These are phyloP conservation scores for Podospora comata DNA, from an alignment of 495 filamentous ascomycete species.

Conservation along the genomic window DNA sequence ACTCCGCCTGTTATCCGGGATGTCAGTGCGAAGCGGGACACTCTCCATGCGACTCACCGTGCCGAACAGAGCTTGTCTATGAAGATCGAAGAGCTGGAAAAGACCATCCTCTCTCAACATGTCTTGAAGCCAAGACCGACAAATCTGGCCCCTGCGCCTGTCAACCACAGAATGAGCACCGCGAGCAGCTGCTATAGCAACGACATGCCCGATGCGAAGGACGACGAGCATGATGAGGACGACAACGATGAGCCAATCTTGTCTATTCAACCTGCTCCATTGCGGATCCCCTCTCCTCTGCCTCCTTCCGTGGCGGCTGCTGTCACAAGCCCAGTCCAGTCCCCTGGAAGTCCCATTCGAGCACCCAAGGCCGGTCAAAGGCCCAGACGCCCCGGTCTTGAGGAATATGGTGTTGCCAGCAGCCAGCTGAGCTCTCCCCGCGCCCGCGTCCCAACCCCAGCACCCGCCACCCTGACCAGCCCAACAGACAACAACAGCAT, in stretches of 20 bases:
- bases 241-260: conserved; percentile 28
- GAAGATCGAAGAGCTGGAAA: conserved; percentile 45
- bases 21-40: conserved; percentile 44
- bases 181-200: conserved; percentile 32
- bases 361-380: background rate
- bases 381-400: conserved; percentile 24
- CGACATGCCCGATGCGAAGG: conserved; percentile 18
- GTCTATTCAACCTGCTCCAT: conserved; percentile 27
- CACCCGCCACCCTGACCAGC: conserved; percentile 3
- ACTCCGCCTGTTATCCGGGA: conserved; percentile 39
- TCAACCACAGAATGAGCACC: conserved; percentile 16
- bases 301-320: background rate
- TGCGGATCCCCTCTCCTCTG: conserved; percentile 20
- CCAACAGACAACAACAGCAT: conserved; percentile 20
- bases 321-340: background rate
- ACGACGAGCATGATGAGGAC: conserved; percentile 20
- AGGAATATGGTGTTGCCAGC: conserved; percentile 28
- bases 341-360: background rate
- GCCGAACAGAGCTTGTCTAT: conserved; percentile 43
- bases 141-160: background rate
- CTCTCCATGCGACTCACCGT: conserved; percentile 32
- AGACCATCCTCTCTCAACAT: conserved; percentile 29
- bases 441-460: conserved; percentile 12
- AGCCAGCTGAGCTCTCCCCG: conserved; percentile 9
- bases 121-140: conserved; percentile 9